Evolutionary conservation across 129 eudicot species (phyloP).

Genomic region (Artemisia argyi): DNA sequence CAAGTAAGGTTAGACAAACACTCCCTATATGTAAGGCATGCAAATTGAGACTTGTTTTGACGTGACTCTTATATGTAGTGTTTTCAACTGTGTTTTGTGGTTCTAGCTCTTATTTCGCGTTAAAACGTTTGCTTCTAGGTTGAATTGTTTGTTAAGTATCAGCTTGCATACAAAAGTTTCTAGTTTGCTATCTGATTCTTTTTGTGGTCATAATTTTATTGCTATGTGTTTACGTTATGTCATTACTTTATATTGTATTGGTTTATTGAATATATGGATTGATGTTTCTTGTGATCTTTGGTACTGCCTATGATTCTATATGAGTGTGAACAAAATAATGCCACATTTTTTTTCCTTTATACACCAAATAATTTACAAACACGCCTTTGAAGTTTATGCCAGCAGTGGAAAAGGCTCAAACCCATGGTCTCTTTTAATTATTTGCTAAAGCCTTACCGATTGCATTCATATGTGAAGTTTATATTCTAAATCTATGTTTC

Average conservation of each 20-base stretch:
- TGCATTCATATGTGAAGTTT: background rate
- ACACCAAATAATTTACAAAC: too few species aligned
- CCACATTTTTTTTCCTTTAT: background rate
- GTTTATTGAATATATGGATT: background rate
- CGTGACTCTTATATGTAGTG: background rate
- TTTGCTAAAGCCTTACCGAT: too few species aligned
- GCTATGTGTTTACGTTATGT: background rate
- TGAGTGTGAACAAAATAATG: background rate
- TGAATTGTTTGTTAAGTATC: background rate
- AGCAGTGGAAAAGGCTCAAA: too few species aligned
- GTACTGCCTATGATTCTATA: background rate
- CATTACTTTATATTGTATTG: background rate
- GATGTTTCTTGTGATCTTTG: background rate
- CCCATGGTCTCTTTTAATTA: too few species aligned
- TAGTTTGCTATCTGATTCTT: background rate
- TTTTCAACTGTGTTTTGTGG: background rate
- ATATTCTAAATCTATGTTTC: background rate
- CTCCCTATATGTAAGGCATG: background rate
- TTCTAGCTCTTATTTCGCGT: background rate
- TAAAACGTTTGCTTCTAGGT: background rate
- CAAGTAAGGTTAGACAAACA: too few species aligned
- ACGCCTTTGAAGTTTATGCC: too few species aligned
- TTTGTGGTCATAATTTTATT: background rate
- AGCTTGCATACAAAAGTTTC: slow-evolving; percentile 1
- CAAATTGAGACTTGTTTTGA: background rate